These are phyloP conservation scores for Lachnellula occidentalis DNA, from an alignment of 2,329 filamentous ascomycete species.

Conservation along the genomic window DNA sequence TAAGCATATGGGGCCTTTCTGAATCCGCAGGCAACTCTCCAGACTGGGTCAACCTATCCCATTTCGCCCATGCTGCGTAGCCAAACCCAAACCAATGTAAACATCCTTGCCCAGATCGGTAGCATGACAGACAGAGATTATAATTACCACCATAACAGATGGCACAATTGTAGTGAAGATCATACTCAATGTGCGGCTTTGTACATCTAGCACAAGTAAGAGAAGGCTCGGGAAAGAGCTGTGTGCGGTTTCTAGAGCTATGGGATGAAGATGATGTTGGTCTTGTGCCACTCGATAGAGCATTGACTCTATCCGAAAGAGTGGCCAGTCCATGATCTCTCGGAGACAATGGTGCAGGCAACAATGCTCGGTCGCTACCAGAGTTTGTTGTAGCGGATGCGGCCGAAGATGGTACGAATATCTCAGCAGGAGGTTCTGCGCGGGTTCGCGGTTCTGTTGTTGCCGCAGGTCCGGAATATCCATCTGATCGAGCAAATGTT, in stretches of 20 bases:
- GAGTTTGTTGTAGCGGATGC: constrained; percentile 11
- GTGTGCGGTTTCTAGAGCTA: constrained; percentile 27
- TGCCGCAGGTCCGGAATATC: constrained; percentile 1
- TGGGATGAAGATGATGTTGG: constrained; percentile 28
- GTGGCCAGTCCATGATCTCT: constrained; percentile 14
- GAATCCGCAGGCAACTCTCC: constrained; percentile 29
- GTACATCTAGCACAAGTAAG: constrained; percentile 69
- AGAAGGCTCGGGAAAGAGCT: constrained; percentile 63
- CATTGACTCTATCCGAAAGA: constrained; percentile 26
- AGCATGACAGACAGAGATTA: constrained; percentile 78
- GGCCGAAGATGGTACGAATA: constrained; percentile 17
- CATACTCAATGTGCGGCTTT: constrained; percentile 71
- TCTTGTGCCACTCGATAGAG: constrained; percentile 26
- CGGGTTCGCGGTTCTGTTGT: constrained; percentile 15
- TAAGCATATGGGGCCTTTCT: constrained; percentile 52
- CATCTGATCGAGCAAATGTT: constrained; percentile 15
- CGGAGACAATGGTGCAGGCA: constrained; percentile 28
- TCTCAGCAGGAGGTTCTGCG: constrained; percentile 18
- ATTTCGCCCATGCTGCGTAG: constrained; percentile 61
- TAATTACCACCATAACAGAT: constrained; percentile 66
- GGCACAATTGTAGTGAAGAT: constrained; percentile 77
- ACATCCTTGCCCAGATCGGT: constrained; percentile 71
- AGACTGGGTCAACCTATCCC: constrained; percentile 46
- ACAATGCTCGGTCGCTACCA: constrained; percentile 20
- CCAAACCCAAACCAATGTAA: constrained; percentile 87